Percentiles rank a stretch among this genome's conserved stretches.
Evolutionary conservation across 495 filamentous ascomycete genomes (phyloP).

Genomic region (Aspergillus sparsus): DNA sequence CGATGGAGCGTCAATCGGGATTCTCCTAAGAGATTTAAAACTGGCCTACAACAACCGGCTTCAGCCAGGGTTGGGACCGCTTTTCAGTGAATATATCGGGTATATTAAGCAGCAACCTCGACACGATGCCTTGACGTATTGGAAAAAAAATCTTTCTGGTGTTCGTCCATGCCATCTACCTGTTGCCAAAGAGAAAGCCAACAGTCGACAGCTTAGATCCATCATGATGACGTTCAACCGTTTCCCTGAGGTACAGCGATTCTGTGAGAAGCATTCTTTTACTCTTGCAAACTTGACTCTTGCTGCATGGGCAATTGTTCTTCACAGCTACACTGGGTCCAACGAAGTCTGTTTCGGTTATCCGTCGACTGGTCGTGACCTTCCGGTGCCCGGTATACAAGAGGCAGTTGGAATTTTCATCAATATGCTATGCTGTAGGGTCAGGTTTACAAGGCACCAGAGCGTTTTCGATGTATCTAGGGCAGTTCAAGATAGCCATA

Average conservation of each 20-base stretch:
- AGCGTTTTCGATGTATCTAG: conserved; percentile 45
- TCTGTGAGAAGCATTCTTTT: conserved; percentile 49
- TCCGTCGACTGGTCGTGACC: conserved; percentile 50
- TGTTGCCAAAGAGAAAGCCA: conserved; percentile 1
- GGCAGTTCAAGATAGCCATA: conserved; percentile 50
- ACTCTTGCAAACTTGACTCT: conserved; percentile 55
- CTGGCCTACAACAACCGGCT: conserved; percentile 48
- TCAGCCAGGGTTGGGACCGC: conserved; percentile 42
- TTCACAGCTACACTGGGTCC: conserved; percentile 51
- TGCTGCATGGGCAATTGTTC: conserved; percentile 58
- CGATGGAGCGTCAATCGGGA: conserved; percentile 44
- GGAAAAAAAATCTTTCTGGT: conserved; percentile 47
- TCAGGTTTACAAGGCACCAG: conserved; percentile 36
- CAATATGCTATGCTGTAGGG: conserved; percentile 58
- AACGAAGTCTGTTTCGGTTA: conserved; percentile 63
- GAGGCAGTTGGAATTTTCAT: conserved; percentile 58
- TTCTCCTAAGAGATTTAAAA: conserved; percentile 45
- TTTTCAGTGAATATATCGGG: conserved; percentile 59
- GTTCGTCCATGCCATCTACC: conserved; percentile 48
- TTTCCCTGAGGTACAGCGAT: conserved; percentile 43
- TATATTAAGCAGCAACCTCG: conserved; percentile 42
- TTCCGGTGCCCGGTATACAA: conserved; percentile 51
- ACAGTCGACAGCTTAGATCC: conserved; percentile 25
- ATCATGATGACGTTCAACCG: conserved; percentile 24
- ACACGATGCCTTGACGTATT: conserved; percentile 44